Base-by-base conservation (phyloP, 805 yeast genomes). In the Saccharomycopsis fodiens region DNA sequence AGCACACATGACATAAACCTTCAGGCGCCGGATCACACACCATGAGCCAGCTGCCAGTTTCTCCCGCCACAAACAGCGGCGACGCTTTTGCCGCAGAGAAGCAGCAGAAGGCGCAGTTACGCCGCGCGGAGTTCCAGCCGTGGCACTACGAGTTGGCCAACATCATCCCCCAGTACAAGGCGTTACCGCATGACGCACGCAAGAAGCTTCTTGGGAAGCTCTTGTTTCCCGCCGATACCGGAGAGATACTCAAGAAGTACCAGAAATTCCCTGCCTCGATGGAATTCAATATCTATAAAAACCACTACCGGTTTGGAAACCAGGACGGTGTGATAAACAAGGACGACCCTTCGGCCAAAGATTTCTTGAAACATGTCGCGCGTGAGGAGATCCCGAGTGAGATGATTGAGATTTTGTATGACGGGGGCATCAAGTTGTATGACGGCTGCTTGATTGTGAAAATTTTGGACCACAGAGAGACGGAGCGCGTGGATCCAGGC, bases 371-470 rank as follows among this genome's bases (percentile, higher is more conserved):
- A 52, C 84, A 79, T 57, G 83, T 91, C 8, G 81, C 88, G 13
- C 69, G 76, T 45, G 95, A 91, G 42, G 82, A 80, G 55, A 85
- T 91, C 12, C 96, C 97, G 1, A 84, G 86, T 35, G 86, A 94
- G 12, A 78, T 91, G 59, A 79, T 88, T 54, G 97, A 93, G 64
- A 84, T 91, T 7, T 71, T 93, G 38, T 79, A 84, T 57, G 97
- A 91, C 60, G 85, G 91, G 31, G 83, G 89, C 16, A 76, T 89
- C 29, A 76, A 78, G 49, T 75, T 87, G 44, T 91, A 86, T 60
- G 97, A 93, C 59, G 97, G 97, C 46, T 85, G 95, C 60, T 67
- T 91, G 34, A 85, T 91, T 13, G 62, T 91, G 41, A 86, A 86
- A 58, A 82, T 91, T n/a, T 77, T 75, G 53, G 98, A 91, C 62